Evolutionary conservation across 1,139 yeast species (phyloP).

Genomic region (Geotrichum cucujoidarum): DNA sequence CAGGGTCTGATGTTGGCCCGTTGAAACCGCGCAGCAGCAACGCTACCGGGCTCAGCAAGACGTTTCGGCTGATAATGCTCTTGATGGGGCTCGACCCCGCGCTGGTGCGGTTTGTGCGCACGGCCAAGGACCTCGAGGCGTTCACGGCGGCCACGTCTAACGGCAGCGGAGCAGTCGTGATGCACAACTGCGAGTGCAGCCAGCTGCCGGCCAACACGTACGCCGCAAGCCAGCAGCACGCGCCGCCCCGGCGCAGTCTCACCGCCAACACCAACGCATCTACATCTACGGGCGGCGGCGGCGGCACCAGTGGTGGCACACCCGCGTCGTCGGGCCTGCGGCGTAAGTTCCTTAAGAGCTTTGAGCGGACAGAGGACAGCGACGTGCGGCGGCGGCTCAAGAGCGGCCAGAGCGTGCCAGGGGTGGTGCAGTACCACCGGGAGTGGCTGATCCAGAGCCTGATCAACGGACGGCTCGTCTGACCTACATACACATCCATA

Average conservation of each 20-base stretch:
- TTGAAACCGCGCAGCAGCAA: constrained; percentile 16
- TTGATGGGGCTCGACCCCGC: constrained; percentile 8
- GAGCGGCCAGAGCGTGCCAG: constrained; percentile 19
- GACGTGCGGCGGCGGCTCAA: constrained; percentile 9
- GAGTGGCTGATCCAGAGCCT: constrained; percentile 36
- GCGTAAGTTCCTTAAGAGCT: constrained; percentile 4
- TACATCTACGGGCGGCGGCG: neutral
- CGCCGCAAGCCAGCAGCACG: neutral
- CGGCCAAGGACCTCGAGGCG: neutral
- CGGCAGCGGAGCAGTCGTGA: neutral
- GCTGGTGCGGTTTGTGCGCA: neutral
- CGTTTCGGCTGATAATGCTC: constrained; percentile 1
- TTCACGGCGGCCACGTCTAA: neutral
- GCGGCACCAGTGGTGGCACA: neutral
- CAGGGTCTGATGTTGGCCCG: neutral
- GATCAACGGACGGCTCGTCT: constrained; percentile 32
- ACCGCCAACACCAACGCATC: neutral
- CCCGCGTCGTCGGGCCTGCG: neutral
- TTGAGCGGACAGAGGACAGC: constrained; percentile 14
- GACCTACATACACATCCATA: too few species aligned
- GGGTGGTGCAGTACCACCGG: constrained; percentile 23
- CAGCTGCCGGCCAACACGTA: neutral
- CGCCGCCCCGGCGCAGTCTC: neutral
- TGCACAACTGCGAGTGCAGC: constrained; percentile 12
- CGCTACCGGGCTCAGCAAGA: constrained; percentile 3